Percentiles rank a stretch among this genome's conserved stretches.
phyloP scores from a whole-genome alignment of 2,329 filamentous ascomycete genomes.

The Rutstroemia sp. region DNA sequence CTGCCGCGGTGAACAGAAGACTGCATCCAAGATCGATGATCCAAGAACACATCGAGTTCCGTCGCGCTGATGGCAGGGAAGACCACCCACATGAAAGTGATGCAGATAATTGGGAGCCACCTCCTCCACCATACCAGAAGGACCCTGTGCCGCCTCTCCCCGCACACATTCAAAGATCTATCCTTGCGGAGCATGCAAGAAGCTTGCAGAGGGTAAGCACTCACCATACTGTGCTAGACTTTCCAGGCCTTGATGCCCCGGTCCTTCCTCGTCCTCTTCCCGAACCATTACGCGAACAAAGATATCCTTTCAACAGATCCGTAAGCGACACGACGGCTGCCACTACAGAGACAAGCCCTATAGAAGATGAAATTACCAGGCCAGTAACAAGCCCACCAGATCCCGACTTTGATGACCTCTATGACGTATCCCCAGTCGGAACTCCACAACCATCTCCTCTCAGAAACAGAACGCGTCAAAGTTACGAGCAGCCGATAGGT shows the following conservation, averaged over 20 bases:
- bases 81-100: conserved; percentile 81
- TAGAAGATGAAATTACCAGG: conserved; percentile 23
- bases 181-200: conserved; percentile 25
- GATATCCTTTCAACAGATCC: conserved; percentile 29
- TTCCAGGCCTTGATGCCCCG: conserved; percentile 19
- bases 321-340: conserved; percentile 32
- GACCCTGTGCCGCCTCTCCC: conserved; percentile 38
- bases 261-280: conserved; percentile 20
- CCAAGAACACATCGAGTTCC: conserved; percentile 51
- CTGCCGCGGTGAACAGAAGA: conserved; percentile 65
- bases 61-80: conserved; percentile 59
- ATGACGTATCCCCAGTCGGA: conserved; percentile 29
- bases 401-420: conserved; percentile 15
- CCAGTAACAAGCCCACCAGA: conserved; percentile 29
- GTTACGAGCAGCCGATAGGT: conserved; percentile 22
- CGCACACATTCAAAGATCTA: conserved; percentile 29
- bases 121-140: conserved; percentile 71
- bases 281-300: conserved; percentile 20
- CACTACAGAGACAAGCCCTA: conserved; percentile 18
- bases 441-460: conserved; percentile 20
- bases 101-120: conserved; percentile 82
- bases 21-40: conserved; percentile 52
- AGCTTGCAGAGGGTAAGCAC: conserved; percentile 23
- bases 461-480: conserved; percentile 13
- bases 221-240: conserved; percentile 20